Base-by-base conservation (phyloP, 306 rosid genomes). In the Dicorynia guianensis region DNA sequence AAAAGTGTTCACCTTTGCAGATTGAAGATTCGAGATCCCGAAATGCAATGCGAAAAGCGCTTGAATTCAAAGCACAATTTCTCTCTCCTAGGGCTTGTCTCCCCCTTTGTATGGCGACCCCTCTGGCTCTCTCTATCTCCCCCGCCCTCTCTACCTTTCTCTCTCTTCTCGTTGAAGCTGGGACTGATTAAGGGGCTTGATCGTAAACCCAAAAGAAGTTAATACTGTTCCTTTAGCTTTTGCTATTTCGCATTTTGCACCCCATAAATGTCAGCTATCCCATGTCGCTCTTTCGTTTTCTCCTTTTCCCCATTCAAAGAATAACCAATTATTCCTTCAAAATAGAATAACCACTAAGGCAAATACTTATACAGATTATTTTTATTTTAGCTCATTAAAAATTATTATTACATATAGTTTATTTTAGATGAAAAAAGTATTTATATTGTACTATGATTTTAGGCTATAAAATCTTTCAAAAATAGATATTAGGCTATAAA, bases 1-100 rank as follows among this genome's bases (percentile, higher is more conserved):
- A 69, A 72, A 58, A 52, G 67, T 10, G n/a, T 48, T 56, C 50
- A 90, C 95, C 93, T 83, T 77, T 68, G 78, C 38, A 62, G 83
- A 79, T 65, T 74, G 79, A 82, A 76, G 84, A 86, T 81, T 84
- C 91, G 80, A 89, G 93, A 91, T 91, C 91, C 86, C 81, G 60
- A 70, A 86, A 86, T 75, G 88, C 71, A 86, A 82, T 74, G 83
- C 69, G 46, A 67, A 64, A 66, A 84, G 83, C 76, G 79, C 76
- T 86, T 67, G 83, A 87, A 77, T 77, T 77, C 69, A 58, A 82
- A 84, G 80, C 72, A 78, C 57, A 18, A 71, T 36, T 55, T 54
- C 58, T 67, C 62, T 63, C 67, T 48, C 58, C 61, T 85, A 87
- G 97, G 97, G 97, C 89, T 89, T 75, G 70, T 58, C 47, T 65